Conservation (phyloP, 352 stramenopile species). For the Elongisporangium prolatum region DNA sequence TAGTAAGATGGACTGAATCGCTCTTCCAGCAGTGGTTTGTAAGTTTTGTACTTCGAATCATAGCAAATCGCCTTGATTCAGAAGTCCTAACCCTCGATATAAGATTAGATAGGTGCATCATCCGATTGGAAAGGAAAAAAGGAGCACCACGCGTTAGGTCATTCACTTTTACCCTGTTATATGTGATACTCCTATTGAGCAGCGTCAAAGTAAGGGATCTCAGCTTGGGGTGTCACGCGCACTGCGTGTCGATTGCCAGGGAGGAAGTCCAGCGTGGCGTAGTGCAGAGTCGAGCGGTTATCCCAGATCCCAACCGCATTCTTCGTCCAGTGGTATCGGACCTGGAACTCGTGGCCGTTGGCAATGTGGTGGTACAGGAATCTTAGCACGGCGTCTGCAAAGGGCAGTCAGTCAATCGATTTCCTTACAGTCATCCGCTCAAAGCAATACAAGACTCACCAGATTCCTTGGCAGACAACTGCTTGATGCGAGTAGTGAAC, state of each 20-base stretch:
- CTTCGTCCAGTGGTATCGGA: conserved; percentile 21
- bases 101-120: too few relatives aligned
- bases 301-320: conserved; percentile 22
- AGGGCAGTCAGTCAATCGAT: background rate
- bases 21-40: too few relatives aligned
- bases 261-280: conserved; percentile 16
- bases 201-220: conserved; percentile 26
- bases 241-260: conserved; percentile 3
- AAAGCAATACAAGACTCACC: conserved; percentile 7
- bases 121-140: too few relatives aligned
- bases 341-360: conserved; percentile 25
- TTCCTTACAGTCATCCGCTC: too few relatives aligned
- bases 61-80: too few relatives aligned
- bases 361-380: conserved; percentile 16
- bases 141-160: too few relatives aligned
- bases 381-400: conserved; percentile 4
- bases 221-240: conserved; percentile 25
- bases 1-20: too few relatives aligned
- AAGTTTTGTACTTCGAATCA: too few relatives aligned
- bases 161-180: too few relatives aligned
- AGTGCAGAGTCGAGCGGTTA: conserved; percentile 8
- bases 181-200: too few relatives aligned
- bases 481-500: conserved; percentile 32
- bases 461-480: conserved; percentile 33
- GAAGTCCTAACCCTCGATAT: too few relatives aligned